A percentile compares a stretch with the other conserved stretches of the same genome.
Conservation (phyloP, 257 asterid genomes). For the Agastache rugosa region DNA sequence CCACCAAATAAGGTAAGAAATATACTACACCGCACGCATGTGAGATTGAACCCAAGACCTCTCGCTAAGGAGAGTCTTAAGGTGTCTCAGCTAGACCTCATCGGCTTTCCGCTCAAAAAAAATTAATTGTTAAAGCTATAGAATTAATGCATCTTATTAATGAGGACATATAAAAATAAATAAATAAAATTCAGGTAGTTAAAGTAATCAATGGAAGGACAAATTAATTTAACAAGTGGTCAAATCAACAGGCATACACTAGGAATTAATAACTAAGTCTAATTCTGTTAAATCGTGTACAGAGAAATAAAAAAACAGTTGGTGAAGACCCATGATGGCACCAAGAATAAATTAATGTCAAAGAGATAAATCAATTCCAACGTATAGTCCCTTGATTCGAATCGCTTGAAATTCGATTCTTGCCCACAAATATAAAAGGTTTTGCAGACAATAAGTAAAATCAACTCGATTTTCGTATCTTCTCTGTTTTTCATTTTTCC, state of each 20-base stretch:
- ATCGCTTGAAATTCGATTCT: not conserved
- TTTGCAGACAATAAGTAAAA: slow-evolving; percentile 44
- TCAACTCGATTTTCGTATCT: slow-evolving; percentile 19
- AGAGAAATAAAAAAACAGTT: not conserved
- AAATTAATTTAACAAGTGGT: not conserved
- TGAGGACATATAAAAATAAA: not conserved
- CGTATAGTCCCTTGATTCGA: not conserved
- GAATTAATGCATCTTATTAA: not conserved
- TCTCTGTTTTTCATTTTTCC: not conserved
- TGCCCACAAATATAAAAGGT: slow-evolving; percentile 1
- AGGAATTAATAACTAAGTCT: not conserved
- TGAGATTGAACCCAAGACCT: no score
- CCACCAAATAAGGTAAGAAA: no score
- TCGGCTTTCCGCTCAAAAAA: no score
- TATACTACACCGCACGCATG: no score
- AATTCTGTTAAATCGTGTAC: slow-evolving; percentile 9
- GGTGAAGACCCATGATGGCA: not conserved
- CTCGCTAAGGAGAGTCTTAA: no score
- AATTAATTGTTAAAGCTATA: not conserved
- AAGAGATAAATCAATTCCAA: not conserved
- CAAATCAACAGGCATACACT: not conserved
- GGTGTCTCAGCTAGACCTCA: no score
- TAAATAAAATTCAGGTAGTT: not conserved
- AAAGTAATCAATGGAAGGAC: not conserved
- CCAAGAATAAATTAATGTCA: not conserved